phyloP scores from a whole-genome alignment of 371 early-diverging fungal genomes.

The Rhizopus arrhizus region DNA sequence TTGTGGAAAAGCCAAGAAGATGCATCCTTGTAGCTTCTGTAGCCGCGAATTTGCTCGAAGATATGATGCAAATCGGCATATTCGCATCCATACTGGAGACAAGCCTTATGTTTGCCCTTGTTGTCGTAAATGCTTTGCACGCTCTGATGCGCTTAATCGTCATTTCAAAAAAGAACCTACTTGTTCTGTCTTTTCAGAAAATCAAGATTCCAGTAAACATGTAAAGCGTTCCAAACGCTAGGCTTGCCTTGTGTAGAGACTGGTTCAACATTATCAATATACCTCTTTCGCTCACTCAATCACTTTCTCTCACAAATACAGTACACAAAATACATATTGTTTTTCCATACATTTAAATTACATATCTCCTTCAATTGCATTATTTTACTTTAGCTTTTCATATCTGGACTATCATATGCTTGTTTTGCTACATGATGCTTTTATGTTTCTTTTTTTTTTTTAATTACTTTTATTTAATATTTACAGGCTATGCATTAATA shows the following conservation, averaged over 20 bases:
- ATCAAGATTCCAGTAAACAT: neutral
- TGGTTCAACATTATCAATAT: too few relatives aligned
- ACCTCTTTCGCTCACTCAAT: too few relatives aligned
- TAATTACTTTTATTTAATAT: too few relatives aligned
- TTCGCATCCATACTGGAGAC: constrained; percentile 52
- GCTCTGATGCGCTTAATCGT: constrained; percentile 60
- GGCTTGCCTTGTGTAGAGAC: neutral
- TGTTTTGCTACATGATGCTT: too few relatives aligned
- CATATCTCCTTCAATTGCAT: too few relatives aligned
- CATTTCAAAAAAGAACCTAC: constrained; percentile 51
- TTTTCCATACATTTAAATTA: too few relatives aligned
- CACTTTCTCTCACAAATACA: too few relatives aligned
- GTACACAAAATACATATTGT: too few relatives aligned
- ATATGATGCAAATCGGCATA: constrained; percentile 32
- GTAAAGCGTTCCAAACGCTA: neutral
- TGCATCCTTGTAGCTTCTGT: constrained; percentile 20
- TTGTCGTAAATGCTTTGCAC: constrained; percentile 53
- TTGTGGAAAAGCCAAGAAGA: neutral
- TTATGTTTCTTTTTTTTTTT: too few relatives aligned
- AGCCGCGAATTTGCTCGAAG: constrained; percentile 22
- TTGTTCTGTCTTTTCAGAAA: constrained; percentile 3
- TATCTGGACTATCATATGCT: too few relatives aligned
- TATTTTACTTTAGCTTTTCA: too few relatives aligned
- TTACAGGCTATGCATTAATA: too few relatives aligned
- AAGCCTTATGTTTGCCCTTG: constrained; percentile 55